Evolutionary conservation across 2,329 filamentous ascomycete genomes (phyloP), one percentile per base, ranked within the genome.

Genomic region (Colletotrichum sp.): DNA sequence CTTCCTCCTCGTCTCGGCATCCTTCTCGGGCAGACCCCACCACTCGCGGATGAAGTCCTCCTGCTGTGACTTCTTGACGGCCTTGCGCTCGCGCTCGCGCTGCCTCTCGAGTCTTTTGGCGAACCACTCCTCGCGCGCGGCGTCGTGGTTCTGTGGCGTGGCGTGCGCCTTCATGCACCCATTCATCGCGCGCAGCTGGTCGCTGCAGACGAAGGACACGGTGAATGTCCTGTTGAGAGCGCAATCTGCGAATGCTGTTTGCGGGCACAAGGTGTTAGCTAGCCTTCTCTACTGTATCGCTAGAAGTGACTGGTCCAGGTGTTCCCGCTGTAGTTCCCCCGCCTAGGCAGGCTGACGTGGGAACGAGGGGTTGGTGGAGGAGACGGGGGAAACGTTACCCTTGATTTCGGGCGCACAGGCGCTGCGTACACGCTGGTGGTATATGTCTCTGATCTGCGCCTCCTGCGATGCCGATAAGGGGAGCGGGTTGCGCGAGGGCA

Each of bases 51-150:
- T 87, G 77, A 93, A 93, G 62, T 89, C 88, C 84, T 93, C 91
- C 86, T 93, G 92, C 80, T 92, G 91, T 69, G 88, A 86, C 78
- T 90, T 90, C 80, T 92, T 87, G 76, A 86, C 86, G 71, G 90
- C 89, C 80, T 93, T 92, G 77, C 90, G 89, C 84, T 95, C 93
- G 49, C 92, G 87, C 84, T 94, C 92, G 73, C 87, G 87, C 80
- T 92, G 90, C 72, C 96, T 90, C 86, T 95, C 92, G 80, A 95
- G 89, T 68, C 95, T 90, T 78, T 91, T 90, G 68, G 92, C 92
- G 84, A 99, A 99, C 97, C 97, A 99, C 83, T 99, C 96, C 85
- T 96, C 95, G 69, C 97, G 90, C 78, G 97, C 97, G 28, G 92
- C 93, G 86, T 99, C 97, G 85, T 98, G 91, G 84, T 98, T 95